These are phyloP conservation scores for Paecilomyces sp. DNA, from an alignment of 2,329 filamentous ascomycete species.

Conservation along the genomic window DNA sequence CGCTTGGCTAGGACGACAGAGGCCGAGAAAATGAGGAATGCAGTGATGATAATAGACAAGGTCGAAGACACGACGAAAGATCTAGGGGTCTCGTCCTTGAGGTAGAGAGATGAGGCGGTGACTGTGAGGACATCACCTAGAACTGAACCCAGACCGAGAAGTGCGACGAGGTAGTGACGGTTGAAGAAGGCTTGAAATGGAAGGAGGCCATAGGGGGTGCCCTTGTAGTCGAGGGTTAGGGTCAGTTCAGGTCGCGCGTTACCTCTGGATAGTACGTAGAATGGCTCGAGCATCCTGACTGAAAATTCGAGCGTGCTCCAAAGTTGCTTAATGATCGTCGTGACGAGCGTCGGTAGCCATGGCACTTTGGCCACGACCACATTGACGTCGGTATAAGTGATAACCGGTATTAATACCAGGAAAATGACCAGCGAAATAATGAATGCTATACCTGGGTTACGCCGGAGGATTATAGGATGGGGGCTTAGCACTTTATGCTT, in stretches of 20 bases:
- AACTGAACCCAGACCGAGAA: conserved; percentile 40
- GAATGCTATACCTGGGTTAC: conserved; percentile 31
- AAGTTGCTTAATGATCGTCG: conserved; percentile 39
- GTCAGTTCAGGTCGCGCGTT: conserved; percentile 37
- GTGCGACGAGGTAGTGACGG: conserved; percentile 37
- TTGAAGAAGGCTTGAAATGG: conserved; percentile 38
- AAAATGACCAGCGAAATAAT: conserved; percentile 33
- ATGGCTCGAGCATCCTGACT: conserved; percentile 43
- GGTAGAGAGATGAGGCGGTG: conserved; percentile 40
- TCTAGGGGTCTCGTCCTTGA: conserved; percentile 41
- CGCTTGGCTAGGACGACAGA: conserved; percentile 55
- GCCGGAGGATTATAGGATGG: conserved; percentile 39
- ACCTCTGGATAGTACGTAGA: conserved; percentile 39
- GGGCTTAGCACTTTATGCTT: conserved; percentile 27
- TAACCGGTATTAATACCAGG: conserved; percentile 32
- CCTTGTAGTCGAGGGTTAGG: conserved; percentile 44
- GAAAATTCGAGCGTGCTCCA: conserved; percentile 43
- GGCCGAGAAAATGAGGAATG: conserved; percentile 57
- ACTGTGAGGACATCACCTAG: conserved; percentile 41
- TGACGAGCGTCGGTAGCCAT: conserved; percentile 39
- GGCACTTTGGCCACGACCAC: conserved; percentile 33
- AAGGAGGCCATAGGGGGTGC: conserved; percentile 39
- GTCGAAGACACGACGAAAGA: conserved; percentile 62
- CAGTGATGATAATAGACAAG: conserved; percentile 56
- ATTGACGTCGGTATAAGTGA: conserved; percentile 34